These are phyloP conservation scores for Boletus vermiculosoides DNA, from an alignment of 768 basidiomycete species.

Conservation along the genomic window DNA sequence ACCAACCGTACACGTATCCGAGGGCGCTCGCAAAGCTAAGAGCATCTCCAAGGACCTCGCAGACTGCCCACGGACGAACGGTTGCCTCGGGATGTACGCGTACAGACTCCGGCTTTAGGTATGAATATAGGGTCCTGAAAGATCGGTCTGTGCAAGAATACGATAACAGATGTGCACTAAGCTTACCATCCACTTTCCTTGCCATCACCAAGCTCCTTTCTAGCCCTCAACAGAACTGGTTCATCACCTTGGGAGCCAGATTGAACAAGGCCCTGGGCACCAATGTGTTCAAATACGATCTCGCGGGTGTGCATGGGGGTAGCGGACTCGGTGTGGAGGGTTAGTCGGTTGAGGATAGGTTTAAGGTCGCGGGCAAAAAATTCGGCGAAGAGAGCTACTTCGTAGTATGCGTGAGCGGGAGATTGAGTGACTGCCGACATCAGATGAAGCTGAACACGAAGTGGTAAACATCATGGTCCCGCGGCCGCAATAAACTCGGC, in stretches of 20 bases:
- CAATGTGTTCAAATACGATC: constrained; percentile 77
- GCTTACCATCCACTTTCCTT: constrained; percentile 59
- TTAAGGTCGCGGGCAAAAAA: constrained; percentile 77
- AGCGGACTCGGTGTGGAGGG: constrained; percentile 77
- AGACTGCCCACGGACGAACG: constrained; percentile 81
- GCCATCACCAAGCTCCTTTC: constrained; percentile 67
- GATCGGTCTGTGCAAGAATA: background rate
- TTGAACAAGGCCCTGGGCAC: constrained; percentile 63
- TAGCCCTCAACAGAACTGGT: constrained; percentile 67
- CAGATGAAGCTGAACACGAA: background rate
- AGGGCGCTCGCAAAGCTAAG: constrained; percentile 77
- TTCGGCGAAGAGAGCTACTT: constrained; percentile 80
- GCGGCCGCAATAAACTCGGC: background rate
- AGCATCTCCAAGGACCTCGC: constrained; percentile 76
- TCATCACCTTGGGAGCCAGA: constrained; percentile 47
- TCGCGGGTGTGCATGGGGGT: constrained; percentile 72
- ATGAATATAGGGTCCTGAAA: constrained; percentile 71
- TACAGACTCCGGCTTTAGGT: constrained; percentile 80
- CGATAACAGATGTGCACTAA: background rate
- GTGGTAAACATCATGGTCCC: background rate
- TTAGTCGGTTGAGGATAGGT: constrained; percentile 76
- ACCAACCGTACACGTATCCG: constrained; percentile 61
- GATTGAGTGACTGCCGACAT: constrained; percentile 28
- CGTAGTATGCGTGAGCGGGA: constrained; percentile 66
- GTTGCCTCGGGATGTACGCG: constrained; percentile 84